Evolutionary conservation across 148 eudicot species (phyloP).

Genomic region (Camellia lanceoleosa): DNA sequence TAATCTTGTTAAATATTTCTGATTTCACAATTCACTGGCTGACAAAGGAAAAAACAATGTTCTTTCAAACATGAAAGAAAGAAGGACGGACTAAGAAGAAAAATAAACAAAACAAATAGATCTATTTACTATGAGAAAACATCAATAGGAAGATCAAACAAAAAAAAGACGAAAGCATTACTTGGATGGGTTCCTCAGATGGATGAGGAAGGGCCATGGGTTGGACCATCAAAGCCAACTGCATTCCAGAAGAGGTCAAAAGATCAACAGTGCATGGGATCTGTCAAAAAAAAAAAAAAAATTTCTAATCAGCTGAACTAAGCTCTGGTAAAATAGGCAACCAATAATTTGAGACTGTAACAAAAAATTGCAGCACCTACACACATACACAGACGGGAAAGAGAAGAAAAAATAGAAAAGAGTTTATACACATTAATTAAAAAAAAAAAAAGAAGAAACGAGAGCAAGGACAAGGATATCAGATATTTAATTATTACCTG

Average conservation of each 20-base stretch:
- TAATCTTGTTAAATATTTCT: not conserved
- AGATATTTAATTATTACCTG: slow-evolving; percentile 47
- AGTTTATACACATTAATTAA: not conserved
- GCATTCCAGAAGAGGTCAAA: slow-evolving; percentile 92
- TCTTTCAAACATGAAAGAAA: not conserved
- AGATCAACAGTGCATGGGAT: slow-evolving; percentile 85
- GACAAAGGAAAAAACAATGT: too few species aligned
- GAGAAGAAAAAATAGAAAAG: not conserved
- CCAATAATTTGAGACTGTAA: not conserved
- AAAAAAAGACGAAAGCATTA: slow-evolving; percentile 20
- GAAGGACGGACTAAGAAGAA: not conserved
- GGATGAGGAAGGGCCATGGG: slow-evolving; percentile 96
- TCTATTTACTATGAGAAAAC: not conserved
- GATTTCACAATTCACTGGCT: not conserved
- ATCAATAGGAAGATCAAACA: not conserved
- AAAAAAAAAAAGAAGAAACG: not conserved
- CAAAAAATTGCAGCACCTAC: not conserved
- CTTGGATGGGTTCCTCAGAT: slow-evolving; percentile 89
- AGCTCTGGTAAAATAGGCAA: slow-evolving; percentile 7
- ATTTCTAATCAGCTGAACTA: slow-evolving; percentile 8
- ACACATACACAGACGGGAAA: not conserved
- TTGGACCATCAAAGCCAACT: slow-evolving; percentile 89
- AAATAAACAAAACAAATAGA: not conserved
- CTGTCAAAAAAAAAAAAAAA: slow-evolving; percentile 38
- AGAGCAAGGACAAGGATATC: not conserved